These are phyloP conservation scores for Casuarina equisetifolia DNA, from an alignment of 306 rosid genomes.

Conservation along the genomic window DNA sequence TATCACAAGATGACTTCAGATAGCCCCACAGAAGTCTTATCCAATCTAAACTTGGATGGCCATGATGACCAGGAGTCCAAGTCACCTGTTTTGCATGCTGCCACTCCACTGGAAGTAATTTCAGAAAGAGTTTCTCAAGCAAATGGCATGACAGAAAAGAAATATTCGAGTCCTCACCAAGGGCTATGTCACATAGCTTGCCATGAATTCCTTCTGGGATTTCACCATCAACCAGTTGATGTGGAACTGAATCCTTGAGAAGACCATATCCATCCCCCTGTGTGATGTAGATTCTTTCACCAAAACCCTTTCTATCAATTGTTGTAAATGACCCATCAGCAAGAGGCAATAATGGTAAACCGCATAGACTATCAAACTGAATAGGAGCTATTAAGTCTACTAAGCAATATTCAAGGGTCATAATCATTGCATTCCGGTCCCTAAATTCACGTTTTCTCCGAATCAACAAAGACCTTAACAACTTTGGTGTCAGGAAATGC, in stretches of 20 bases:
- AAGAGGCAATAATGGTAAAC: conserved; percentile 87
- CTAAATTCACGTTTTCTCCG: conserved; percentile 83
- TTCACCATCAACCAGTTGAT: conserved; percentile 61
- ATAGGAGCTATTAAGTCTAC: conserved; percentile 68
- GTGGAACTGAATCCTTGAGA: conserved; percentile 82
- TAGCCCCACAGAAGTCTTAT: conserved; percentile 85
- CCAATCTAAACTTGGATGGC: conserved; percentile 95
- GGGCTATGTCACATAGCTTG: conserved; percentile 75
- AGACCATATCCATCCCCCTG: conserved; percentile 84
- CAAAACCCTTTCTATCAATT: conserved; percentile 68
- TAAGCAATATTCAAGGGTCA: conserved; percentile 92
- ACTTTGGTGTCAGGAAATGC: conserved; percentile 84
- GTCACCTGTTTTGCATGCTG: conserved; percentile 74
- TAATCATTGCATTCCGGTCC: conserved; percentile 74
- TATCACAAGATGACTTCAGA: conserved; percentile 75
- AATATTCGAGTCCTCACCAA: conserved; percentile 63
- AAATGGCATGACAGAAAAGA: conserved; percentile 78
- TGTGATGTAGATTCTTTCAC: conserved; percentile 88
- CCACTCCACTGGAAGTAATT: conserved; percentile 90
- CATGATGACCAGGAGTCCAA: conserved; percentile 81
- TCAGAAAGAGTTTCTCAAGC: conserved; percentile 85
- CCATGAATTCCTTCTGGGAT: conserved; percentile 71
- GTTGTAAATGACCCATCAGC: conserved; percentile 80
- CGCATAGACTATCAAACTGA: conserved; percentile 63
- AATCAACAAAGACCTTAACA: conserved; percentile 72